Conservation (phyloP, 2,329 filamentous ascomycete species). For the Chrysoporthe cubensis region DNA sequence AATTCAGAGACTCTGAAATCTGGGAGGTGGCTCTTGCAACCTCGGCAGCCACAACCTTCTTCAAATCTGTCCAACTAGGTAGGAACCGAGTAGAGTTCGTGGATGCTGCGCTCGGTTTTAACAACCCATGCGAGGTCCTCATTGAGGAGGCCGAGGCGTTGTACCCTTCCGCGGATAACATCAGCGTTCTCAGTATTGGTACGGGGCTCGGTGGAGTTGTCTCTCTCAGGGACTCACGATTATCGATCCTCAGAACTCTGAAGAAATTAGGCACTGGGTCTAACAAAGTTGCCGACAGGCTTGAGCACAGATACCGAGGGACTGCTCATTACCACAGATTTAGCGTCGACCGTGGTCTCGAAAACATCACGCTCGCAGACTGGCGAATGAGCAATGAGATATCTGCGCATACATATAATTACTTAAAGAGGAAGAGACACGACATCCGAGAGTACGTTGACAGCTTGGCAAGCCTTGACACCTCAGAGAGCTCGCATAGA, state of each 20-base stretch:
- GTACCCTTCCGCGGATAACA: slow-evolving; percentile 29
- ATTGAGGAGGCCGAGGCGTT: slow-evolving; percentile 35
- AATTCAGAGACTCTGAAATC: slow-evolving; percentile 33
- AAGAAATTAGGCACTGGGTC: slow-evolving; percentile 32
- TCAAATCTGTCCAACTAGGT: slow-evolving; percentile 37
- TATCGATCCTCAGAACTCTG: neutral
- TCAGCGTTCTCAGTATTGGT: slow-evolving; percentile 35
- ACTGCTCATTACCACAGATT: slow-evolving; percentile 34
- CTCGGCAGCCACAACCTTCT: slow-evolving; percentile 34
- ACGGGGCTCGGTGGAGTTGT: slow-evolving; percentile 34
- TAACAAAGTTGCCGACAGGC: slow-evolving; percentile 29
- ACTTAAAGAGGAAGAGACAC: slow-evolving; percentile 27
- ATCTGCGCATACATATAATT: slow-evolving; percentile 32
- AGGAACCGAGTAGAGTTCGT: slow-evolving; percentile 33
- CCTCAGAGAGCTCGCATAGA: neutral
- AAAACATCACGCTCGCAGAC: slow-evolving; percentile 34
- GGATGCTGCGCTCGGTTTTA: slow-evolving; percentile 39
- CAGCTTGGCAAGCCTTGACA: neutral
- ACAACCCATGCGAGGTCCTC: slow-evolving; percentile 39
- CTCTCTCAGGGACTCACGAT: slow-evolving; percentile 19
- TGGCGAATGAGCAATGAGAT: slow-evolving; percentile 34
- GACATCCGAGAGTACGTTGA: slow-evolving; percentile 15
- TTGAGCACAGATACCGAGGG: slow-evolving; percentile 29
- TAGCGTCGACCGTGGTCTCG: slow-evolving; percentile 36
- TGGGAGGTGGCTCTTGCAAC: slow-evolving; percentile 36